These are phyloP conservation scores for Colletotrichum noveboracense DNA, from an alignment of 2,329 filamentous ascomycete genomes.

Conservation along the genomic window DNA sequence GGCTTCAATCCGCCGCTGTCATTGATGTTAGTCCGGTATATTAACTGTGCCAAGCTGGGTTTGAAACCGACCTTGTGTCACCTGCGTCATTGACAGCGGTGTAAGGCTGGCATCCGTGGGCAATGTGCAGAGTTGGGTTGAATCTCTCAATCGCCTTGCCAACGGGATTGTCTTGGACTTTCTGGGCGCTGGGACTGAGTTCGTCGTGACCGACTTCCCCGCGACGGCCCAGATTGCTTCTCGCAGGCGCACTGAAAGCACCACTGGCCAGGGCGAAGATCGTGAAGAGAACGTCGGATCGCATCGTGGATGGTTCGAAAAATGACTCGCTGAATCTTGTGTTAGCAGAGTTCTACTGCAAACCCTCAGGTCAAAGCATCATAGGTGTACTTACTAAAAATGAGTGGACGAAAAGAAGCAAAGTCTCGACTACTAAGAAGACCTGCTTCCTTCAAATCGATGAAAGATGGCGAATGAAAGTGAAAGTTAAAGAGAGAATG, in stretches of 20 bases:
- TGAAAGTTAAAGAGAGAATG: neutral
- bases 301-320: neutral
- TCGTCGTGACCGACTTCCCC: neutral
- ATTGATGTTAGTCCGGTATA: neutral
- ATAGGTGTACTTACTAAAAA: neutral
- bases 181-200: neutral
- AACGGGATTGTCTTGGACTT: neutral
- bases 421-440: neutral
- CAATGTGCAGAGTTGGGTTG: constrained; percentile 12
- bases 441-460: neutral
- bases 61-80: neutral
- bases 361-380: neutral
- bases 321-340: neutral
- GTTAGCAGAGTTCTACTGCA: neutral
- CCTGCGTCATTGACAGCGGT: neutral
- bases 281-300: neutral
- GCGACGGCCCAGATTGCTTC: neutral
- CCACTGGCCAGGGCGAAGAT: neutral
- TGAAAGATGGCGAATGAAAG: neutral
- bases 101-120: constrained; percentile 7
- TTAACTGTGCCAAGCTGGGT: neutral
- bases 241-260: neutral
- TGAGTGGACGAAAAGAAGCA: neutral
- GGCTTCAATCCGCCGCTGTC: constrained; percentile 39
- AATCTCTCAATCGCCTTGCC: constrained; percentile 3